phyloP scores from a whole-genome alignment of 73 alveolate genomes.

The Effrenium voratum region DNA sequence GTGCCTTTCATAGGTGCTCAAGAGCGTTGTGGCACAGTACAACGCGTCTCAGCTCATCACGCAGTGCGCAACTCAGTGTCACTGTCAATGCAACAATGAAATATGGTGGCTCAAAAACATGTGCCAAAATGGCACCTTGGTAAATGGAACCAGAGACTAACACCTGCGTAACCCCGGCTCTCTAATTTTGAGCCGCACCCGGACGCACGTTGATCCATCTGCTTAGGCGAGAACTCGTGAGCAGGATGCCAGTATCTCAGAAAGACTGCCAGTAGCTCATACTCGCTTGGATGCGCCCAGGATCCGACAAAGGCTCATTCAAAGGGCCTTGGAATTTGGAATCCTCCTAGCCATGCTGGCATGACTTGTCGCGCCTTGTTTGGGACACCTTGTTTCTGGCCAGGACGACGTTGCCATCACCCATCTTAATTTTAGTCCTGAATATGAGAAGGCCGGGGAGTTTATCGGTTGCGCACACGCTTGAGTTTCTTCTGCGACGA shows the following conservation, averaged over 20 bases:
- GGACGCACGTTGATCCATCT: neutral
- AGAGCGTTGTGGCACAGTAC: constrained; percentile 92
- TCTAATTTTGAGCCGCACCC: neutral
- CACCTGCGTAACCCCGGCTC: neutral
- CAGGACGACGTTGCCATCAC: constrained; percentile 98
- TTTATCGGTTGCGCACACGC: neutral
- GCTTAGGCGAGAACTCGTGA: constrained; percentile 81
- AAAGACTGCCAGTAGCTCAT: neutral
- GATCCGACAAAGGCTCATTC: constrained; percentile 82
- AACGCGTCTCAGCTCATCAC: constrained; percentile 92
- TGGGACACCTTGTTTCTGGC: neutral
- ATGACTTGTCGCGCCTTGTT: neutral
- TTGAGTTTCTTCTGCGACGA: no score
- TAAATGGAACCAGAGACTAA: no score
- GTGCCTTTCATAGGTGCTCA: constrained; percentile 30
- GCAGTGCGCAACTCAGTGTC: neutral
- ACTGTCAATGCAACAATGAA: neutral
- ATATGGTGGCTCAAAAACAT: neutral
- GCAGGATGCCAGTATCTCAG: constrained; percentile 25
- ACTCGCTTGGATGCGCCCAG: neutral
- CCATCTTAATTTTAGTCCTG: constrained; percentile 95
- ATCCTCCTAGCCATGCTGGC: constrained; percentile 38
- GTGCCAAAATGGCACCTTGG: neutral
- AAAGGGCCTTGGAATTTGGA: constrained; percentile 71
- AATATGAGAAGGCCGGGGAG: constrained; percentile 82